Conservation (phyloP, 352 stramenopile species). For the Globisporangium iwayamae region DNA sequence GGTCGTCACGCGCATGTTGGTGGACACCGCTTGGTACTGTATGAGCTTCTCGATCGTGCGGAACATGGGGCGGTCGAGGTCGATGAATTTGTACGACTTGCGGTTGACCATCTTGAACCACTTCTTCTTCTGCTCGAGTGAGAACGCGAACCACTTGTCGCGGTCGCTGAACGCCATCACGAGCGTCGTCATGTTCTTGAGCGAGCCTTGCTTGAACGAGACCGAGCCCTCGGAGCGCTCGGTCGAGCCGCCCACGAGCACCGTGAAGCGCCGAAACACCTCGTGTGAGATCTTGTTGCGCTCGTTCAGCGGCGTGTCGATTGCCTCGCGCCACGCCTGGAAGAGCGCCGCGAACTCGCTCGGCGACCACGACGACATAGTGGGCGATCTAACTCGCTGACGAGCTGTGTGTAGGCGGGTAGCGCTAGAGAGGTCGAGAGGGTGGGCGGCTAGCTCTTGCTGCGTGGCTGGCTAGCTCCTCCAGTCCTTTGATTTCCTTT, state of each 20-base stretch:
- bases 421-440: not conserved
- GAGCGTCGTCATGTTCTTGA: constrained; percentile 18
- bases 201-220: constrained; percentile 16
- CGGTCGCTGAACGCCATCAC: constrained; percentile 17
- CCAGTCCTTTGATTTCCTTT: not conserved
- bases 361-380: constrained; percentile 14
- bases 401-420: not conserved
- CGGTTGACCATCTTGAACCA: constrained; percentile 22
- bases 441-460: not conserved
- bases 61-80: constrained; percentile 14
- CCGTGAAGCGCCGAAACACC: constrained; percentile 15
- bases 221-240: constrained; percentile 12
- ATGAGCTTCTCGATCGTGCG: constrained; percentile 8
- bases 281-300: constrained; percentile 17
- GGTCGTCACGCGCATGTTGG: constrained; percentile 14
- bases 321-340: constrained; percentile 16
- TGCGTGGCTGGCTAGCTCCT: not conserved
- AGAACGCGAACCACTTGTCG: constrained; percentile 16
- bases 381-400: no score
- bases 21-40: constrained; percentile 8
- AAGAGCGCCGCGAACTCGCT: constrained; percentile 16
- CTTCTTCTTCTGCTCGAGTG: constrained; percentile 14
- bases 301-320: constrained; percentile 13
- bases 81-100: constrained; percentile 18
- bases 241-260: constrained; percentile 7